Percentiles rank a stretch among this genome's conserved stretches.
Evolutionary conservation across 1,284 basidiomycete species (phyloP).

Genomic region (Coniophora puteana): DNA sequence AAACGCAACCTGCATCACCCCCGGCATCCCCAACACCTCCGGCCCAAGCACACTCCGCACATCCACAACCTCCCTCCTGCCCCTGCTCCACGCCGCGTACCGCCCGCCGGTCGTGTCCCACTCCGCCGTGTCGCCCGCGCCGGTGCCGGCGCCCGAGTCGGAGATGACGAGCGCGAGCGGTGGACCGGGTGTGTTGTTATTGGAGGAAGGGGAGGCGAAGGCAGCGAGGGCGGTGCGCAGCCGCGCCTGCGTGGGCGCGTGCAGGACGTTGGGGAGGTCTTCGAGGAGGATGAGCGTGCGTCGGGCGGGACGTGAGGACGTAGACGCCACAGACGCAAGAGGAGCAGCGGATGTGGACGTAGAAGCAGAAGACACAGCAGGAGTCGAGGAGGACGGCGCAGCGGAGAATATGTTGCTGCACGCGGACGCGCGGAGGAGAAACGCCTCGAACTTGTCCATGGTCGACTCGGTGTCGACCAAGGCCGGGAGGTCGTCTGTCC

Average conservation of each 20-base stretch:
- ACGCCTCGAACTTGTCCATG: constrained; percentile 74
- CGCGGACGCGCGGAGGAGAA: constrained; percentile 69
- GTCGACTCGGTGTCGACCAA: constrained; percentile 53
- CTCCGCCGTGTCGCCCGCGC: constrained; percentile 52
- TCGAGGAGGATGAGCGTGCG: constrained; percentile 80
- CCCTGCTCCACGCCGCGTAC: constrained; percentile 35
- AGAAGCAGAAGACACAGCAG: constrained; percentile 8
- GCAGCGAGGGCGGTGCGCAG: constrained; percentile 74
- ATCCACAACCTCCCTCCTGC: constrained; percentile 57
- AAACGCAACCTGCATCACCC: constrained; percentile 77
- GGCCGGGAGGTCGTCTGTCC: constrained; percentile 14
- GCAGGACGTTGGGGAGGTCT: constrained; percentile 88
- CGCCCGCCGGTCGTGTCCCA: constrained; percentile 39
- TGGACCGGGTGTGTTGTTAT: constrained; percentile 31
- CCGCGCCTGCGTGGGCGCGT: constrained; percentile 64
- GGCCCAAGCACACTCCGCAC: constrained; percentile 65
- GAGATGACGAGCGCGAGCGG: constrained; percentile 86
- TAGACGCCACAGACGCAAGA: constrained; percentile 2
- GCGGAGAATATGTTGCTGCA: constrained; percentile 55
- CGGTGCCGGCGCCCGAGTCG: constrained; percentile 75
- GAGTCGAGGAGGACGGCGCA: constrained; percentile 12
- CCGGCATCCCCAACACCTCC: constrained; percentile 56
- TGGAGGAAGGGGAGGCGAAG: constrained; percentile 41
- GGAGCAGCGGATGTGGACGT: background rate
- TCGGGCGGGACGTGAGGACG: constrained; percentile 15